Percentiles rank a stretch among this genome's conserved stretches.
Evolutionary conservation across 305 asterid species (phyloP).

Genomic region (Ilex paraguariensis): DNA sequence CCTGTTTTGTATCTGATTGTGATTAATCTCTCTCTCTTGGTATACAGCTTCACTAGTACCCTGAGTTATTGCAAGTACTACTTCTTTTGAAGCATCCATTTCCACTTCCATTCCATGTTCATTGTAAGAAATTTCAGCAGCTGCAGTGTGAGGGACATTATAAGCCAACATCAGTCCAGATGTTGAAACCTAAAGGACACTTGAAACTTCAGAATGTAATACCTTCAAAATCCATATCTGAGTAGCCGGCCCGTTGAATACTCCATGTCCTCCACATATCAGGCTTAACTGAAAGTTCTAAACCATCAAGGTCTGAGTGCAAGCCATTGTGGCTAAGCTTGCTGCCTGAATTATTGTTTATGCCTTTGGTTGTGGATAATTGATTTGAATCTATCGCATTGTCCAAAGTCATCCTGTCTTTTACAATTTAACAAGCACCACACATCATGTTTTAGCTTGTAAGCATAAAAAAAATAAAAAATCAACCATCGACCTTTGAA

Average conservation of each 20-base stretch:
- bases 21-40: conserved; percentile 28
- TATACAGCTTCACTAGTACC: conserved; percentile 30
- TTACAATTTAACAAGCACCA: conserved; percentile 33
- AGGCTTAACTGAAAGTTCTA: conserved; percentile 21
- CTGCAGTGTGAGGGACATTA: conserved; percentile 31
- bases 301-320: background rate
- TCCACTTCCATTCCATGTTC: conserved; percentile 24
- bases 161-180: no score
- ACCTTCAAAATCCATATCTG: conserved; percentile 62
- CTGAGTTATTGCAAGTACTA: conserved; percentile 21
- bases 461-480: conserved; percentile 5
- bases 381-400: no score
- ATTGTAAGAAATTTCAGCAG: conserved; percentile 62
- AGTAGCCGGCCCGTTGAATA: conserved; percentile 46
- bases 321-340: conserved; percentile 22
- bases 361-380: conserved; percentile 22
- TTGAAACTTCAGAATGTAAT: background rate
- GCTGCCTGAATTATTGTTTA: conserved; percentile 22
- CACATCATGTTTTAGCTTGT: conserved; percentile 22
- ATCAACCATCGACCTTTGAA: background rate
- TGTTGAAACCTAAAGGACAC: no score
- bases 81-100: conserved; percentile 28
- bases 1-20: conserved; percentile 39
- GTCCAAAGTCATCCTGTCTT: conserved; percentile 38
- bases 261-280: conserved; percentile 79